Conservation (phyloP, 352 stramenopile species). For the Pythium aphanidermatum region DNA sequence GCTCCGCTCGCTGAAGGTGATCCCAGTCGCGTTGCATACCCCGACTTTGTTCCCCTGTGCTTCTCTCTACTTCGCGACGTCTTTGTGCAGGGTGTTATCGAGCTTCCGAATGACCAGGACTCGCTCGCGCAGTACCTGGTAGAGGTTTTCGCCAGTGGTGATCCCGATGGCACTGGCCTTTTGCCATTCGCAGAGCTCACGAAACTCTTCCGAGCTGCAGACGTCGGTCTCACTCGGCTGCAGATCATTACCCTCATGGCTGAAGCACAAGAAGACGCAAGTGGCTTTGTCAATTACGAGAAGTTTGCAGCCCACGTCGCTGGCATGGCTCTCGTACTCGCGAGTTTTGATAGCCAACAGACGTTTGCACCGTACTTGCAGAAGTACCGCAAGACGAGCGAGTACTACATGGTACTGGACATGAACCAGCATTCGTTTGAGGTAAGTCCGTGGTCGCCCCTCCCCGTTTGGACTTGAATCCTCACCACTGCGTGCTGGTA, state of each 20-base stretch:
- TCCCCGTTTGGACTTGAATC: too few relatives aligned
- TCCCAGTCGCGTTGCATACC: conserved; percentile 27
- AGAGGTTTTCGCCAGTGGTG: conserved; percentile 69
- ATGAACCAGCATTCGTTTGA: conserved; percentile 80
- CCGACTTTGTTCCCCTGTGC: conserved; percentile 54
- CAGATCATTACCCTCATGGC: conserved; percentile 67
- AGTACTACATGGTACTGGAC: conserved; percentile 73
- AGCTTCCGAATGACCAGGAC: conserved; percentile 60
- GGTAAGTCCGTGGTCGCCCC: conserved; percentile 11
- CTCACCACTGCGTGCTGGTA: background rate
- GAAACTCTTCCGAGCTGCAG: conserved; percentile 45
- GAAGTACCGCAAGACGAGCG: conserved; percentile 62
- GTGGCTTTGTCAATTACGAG: conserved; percentile 70
- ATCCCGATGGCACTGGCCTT: conserved; percentile 52
- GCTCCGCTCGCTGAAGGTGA: conserved; percentile 28
- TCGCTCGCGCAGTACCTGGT: conserved; percentile 58
- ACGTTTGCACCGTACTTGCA: conserved; percentile 46
- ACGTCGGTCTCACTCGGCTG: conserved; percentile 68
- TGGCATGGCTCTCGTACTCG: conserved; percentile 59
- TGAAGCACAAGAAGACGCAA: conserved; percentile 71
- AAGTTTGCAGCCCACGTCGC: conserved; percentile 59
- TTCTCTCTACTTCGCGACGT: conserved; percentile 51
- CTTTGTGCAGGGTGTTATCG: conserved; percentile 49
- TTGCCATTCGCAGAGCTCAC: conserved; percentile 56
- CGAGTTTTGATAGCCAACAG: conserved; percentile 64